Evolutionary conservation across 1,139 yeast genomes (phyloP).

Genomic region (Lodderomyces margitis): DNA sequence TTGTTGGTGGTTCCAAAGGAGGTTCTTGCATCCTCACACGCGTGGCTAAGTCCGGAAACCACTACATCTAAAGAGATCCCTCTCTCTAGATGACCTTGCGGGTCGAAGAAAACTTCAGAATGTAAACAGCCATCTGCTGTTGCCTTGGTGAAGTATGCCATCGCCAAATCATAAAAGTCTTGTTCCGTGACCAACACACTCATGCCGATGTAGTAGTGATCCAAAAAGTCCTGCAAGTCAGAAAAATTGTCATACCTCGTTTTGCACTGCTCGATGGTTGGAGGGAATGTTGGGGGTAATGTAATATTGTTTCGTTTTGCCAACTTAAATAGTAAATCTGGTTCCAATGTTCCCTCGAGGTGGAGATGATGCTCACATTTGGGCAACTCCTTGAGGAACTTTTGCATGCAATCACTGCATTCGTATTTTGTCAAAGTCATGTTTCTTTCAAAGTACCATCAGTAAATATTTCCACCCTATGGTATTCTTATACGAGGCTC

Average conservation of each 20-base stretch:
- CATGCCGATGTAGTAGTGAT: slow-evolving; percentile 78
- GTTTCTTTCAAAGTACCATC: no score
- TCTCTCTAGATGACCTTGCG: slow-evolving; percentile 77
- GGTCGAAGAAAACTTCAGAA: slow-evolving; percentile 77
- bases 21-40: slow-evolving; percentile 55
- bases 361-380: slow-evolving; percentile 85
- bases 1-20: slow-evolving; percentile 64
- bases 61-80: slow-evolving; percentile 59
- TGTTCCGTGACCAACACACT: slow-evolving; percentile 61
- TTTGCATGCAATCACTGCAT: slow-evolving; percentile 19
- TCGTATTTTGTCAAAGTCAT: slow-evolving; percentile 14
- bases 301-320: slow-evolving; percentile 55
- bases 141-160: slow-evolving; percentile 65
- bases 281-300: slow-evolving; percentile 62
- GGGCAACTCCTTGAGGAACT: slow-evolving; percentile 64
- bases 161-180: slow-evolving; percentile 74
- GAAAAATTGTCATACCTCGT: slow-evolving; percentile 58
- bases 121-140: slow-evolving; percentile 60
- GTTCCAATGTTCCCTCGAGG: slow-evolving; percentile 78
- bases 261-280: slow-evolving; percentile 49
- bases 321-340: slow-evolving; percentile 62
- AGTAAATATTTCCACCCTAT: no score
- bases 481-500: neutral
- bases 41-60: slow-evolving; percentile 61
- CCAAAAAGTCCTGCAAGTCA: slow-evolving; percentile 72